Base-by-base conservation (phyloP, 768 basidiomycete species). In the Pilatotrama ljubarskyi region DNA sequence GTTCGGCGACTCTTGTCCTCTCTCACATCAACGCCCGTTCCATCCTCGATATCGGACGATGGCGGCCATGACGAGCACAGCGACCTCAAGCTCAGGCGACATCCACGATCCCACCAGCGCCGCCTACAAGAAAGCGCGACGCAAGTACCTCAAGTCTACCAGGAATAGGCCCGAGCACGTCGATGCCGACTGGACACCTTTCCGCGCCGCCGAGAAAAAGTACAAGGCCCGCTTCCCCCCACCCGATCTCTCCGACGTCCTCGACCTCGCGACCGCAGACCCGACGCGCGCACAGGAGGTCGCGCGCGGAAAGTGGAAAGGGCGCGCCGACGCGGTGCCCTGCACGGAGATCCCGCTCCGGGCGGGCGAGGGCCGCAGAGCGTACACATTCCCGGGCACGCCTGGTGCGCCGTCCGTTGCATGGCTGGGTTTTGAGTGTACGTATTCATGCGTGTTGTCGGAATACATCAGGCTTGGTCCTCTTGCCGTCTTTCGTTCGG, bases 161-260 rank as follows among this genome's bases (percentile, higher is more conserved):
- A 83, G 74, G 62, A 81, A 84, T 66, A 80, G 84, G 68, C 73
- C 72, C 13, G 67, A 67, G 0, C 73, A 78, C 25, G 60, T 76
- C 7, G 81, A 84, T n/a, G 62, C 72, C 11, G 78, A 80, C 44
- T 91, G 88, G 88, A 84, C 91, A 0, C 80, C 88, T 0, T 93
- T 93, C 70, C 79, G 92, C 68, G 80, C 80, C 0, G 85, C 85
- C 24, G 92, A 94, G 73, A 94, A 94, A 73, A 81, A 77, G 42
- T 94, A 82, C 80, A 94, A 93, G 73, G 79, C 88, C 0, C 80
- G 82, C 29, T 92, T 90, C 68, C 90, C 90, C 4, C 90, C 88
- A 0, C 90, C 87, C 2, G 85, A 91, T 74, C 78, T 93, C 8
- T 80, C 80, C 24, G 71, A 74, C 41, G 88, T 90, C 17, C 78